Evolutionary conservation across 2,329 filamentous ascomycete species (phyloP).

Genomic region (Penicillium sp.): DNA sequence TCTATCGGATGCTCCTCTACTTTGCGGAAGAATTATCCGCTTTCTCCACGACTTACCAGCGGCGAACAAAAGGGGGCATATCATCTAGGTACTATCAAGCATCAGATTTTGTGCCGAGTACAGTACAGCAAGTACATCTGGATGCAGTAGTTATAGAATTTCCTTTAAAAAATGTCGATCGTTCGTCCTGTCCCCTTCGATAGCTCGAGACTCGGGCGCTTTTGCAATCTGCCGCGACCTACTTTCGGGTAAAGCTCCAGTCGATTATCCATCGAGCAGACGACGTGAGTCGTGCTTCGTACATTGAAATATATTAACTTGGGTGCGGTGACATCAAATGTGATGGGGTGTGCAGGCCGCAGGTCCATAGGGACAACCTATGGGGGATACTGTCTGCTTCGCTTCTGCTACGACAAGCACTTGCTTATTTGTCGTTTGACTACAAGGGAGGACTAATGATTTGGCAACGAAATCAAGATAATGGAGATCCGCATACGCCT

Average conservation of each 20-base stretch:
- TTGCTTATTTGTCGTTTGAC: neutral
- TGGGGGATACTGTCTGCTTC: too few relatives aligned
- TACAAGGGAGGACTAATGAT: neutral
- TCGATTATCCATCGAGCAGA: neutral
- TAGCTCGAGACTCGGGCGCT: slow-evolving; percentile 1
- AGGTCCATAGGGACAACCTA: too few relatives aligned
- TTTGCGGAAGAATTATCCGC: neutral
- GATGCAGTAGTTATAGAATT: neutral
- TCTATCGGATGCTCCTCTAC: neutral
- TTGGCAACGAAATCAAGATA: neutral
- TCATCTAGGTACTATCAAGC: too few relatives aligned
- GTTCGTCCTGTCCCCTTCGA: neutral
- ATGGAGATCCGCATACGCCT: neutral
- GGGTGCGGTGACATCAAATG: neutral
- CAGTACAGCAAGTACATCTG: neutral
- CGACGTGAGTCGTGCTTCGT: neutral
- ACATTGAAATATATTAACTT: neutral
- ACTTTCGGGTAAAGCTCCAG: slow-evolving; percentile 1
- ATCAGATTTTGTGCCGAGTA: too few relatives aligned
- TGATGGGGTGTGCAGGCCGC: neutral
- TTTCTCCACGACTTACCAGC: neutral
- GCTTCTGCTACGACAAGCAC: too few relatives aligned
- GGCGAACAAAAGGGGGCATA: neutral
- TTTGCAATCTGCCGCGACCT: slow-evolving; percentile 17
- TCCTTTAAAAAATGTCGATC: neutral